phyloP scores from a whole-genome alignment of 371 early-diverging fungal genomes.

The Mortierella sp. region DNA sequence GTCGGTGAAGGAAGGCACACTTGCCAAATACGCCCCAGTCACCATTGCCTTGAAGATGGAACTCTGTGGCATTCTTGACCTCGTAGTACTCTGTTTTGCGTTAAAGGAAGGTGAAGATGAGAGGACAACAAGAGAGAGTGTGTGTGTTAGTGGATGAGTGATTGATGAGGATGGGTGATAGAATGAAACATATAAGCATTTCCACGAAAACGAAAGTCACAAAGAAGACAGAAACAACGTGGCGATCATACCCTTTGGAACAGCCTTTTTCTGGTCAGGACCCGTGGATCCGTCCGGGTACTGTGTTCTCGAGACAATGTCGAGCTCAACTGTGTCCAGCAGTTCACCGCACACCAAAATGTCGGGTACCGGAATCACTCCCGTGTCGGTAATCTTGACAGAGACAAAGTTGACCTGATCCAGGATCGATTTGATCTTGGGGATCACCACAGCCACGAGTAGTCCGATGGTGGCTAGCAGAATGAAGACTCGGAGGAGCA shows the following conservation, averaged over 20 bases:
- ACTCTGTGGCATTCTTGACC: constrained; percentile 5
- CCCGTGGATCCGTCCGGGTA: constrained; percentile 12
- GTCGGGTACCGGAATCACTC: constrained; percentile 25
- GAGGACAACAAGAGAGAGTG: background rate
- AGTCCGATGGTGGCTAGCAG: constrained; percentile 21
- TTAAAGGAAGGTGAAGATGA: background rate
- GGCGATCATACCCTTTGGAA: background rate
- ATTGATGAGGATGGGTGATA: background rate
- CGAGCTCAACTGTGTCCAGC: constrained; percentile 18
- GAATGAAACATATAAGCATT: constrained; percentile 2
- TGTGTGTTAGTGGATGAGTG: background rate
- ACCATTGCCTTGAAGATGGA: constrained; percentile 21
- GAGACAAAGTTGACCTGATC: constrained; percentile 37
- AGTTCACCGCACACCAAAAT: constrained; percentile 20
- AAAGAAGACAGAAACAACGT: background rate
- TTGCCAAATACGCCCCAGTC: constrained; percentile 39
- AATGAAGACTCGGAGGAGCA: constrained; percentile 29
- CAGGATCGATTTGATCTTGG: constrained; percentile 31
- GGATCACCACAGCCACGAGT: constrained; percentile 19
- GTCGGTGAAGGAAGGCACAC: constrained; percentile 19
- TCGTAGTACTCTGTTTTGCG: background rate
- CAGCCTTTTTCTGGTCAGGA: background rate
- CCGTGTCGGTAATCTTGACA: constrained; percentile 24
- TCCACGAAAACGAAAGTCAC: background rate
- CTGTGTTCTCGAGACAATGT: constrained; percentile 12